Percentiles rank a stretch among this genome's conserved stretches.
Evolutionary conservation across 2,329 filamentous ascomycete species (phyloP).

Genomic region (Colletotrichum phormii): DNA sequence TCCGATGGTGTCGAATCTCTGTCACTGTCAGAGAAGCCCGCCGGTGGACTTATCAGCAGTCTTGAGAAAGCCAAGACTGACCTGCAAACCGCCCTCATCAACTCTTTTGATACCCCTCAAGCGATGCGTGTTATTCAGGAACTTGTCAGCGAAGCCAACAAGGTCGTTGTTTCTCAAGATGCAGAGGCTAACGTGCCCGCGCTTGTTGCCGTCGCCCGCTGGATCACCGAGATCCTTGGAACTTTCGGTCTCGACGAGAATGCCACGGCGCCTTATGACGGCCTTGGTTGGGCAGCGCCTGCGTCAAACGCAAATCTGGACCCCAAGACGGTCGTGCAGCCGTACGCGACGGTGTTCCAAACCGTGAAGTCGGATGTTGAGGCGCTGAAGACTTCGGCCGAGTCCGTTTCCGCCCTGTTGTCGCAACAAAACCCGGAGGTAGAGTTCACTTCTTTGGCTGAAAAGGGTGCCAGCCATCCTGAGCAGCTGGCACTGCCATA

Average conservation of each 20-base stretch:
- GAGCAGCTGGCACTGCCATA: slow-evolving; percentile 67
- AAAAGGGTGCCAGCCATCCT: slow-evolving; percentile 60
- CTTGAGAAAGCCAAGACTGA: slow-evolving; percentile 67
- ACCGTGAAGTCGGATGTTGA: slow-evolving; percentile 60
- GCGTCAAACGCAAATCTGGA: slow-evolving; percentile 52
- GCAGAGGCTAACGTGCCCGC: slow-evolving; percentile 56
- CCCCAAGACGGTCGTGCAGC: slow-evolving; percentile 55
- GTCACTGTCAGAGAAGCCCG: slow-evolving; percentile 48
- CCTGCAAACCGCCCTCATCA: slow-evolving; percentile 71
- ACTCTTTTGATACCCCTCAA: slow-evolving; percentile 88
- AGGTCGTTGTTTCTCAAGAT: slow-evolving; percentile 53
- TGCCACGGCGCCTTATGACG: slow-evolving; percentile 64
- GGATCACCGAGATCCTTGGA: slow-evolving; percentile 85
- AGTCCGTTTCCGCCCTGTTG: slow-evolving; percentile 56
- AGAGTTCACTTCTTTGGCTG: slow-evolving; percentile 60
- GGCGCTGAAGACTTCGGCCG: slow-evolving; percentile 60
- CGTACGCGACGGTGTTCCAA: slow-evolving; percentile 59
- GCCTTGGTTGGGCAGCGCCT: slow-evolving; percentile 64
- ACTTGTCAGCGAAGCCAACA: slow-evolving; percentile 83
- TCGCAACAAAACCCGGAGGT: slow-evolving; percentile 52
- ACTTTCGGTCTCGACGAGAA: slow-evolving; percentile 84
- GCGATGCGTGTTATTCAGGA: slow-evolving; percentile 84
- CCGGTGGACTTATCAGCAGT: slow-evolving; percentile 48
- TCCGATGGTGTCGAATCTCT: slow-evolving; percentile 50
- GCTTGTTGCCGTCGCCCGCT: slow-evolving; percentile 73